phyloP scores from a whole-genome alignment of 495 filamentous ascomycete species.

The Eremomyces bilateralis region DNA sequence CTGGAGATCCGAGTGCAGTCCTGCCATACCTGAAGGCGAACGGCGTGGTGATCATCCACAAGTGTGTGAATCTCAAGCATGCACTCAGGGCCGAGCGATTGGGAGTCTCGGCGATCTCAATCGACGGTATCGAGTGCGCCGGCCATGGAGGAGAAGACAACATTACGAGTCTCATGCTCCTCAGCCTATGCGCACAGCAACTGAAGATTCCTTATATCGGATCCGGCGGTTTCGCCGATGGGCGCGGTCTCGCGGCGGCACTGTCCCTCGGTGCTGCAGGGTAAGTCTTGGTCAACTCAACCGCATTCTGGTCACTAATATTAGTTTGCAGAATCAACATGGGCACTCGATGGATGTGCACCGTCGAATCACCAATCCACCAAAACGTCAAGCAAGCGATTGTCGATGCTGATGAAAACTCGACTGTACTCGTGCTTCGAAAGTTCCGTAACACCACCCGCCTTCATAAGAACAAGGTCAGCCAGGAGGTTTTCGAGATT shows the following conservation, averaged over 20 bases:
- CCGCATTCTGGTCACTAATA: no score
- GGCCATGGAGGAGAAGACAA: constrained; percentile 86
- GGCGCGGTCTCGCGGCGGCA: constrained; percentile 74
- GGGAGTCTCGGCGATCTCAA: constrained; percentile 81
- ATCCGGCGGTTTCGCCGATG: constrained; percentile 85
- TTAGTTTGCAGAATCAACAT: constrained; percentile 91
- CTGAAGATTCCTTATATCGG: constrained; percentile 79
- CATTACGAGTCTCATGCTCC: constrained; percentile 86
- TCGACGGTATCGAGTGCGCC: constrained; percentile 91
- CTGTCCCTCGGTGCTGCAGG: constrained; percentile 69
- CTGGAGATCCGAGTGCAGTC: constrained; percentile 80
- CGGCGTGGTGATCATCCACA: constrained; percentile 62
- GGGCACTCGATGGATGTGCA: constrained; percentile 83
- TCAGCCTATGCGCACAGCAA: constrained; percentile 61
- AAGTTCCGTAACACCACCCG: constrained; percentile 92
- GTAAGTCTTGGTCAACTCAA: no score
- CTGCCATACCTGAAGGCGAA: constrained; percentile 69
- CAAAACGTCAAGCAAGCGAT: constrained; percentile 77
- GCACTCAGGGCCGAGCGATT: constrained; percentile 76
- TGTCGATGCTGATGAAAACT: constrained; percentile 66
- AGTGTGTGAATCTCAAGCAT: constrained; percentile 87
- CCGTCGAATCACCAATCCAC: constrained; percentile 75
- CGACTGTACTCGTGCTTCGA: constrained; percentile 67
- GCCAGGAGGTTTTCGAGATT: constrained; percentile 52
- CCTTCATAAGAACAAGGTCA: constrained; percentile 70